phyloP scores from a whole-genome alignment of 2,329 filamentous ascomycete species.

The Colletotrichum musae region DNA sequence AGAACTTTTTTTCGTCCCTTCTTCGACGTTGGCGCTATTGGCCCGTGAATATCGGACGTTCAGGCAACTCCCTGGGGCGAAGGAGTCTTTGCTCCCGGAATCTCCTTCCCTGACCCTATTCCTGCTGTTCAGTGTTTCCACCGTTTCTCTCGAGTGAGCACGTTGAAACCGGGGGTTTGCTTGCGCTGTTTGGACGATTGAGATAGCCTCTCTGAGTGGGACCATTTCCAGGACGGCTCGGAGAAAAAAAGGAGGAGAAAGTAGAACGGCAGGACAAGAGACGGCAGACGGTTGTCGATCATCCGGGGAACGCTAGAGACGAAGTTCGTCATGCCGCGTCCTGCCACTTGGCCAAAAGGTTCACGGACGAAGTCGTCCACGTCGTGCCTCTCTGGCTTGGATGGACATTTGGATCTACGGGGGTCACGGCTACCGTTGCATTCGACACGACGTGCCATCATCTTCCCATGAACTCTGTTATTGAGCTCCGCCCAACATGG shows the following conservation, averaged over 20 bases:
- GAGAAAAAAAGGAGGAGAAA: slow-evolving; percentile 32
- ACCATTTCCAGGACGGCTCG: slow-evolving; percentile 8
- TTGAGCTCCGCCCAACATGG: slow-evolving; percentile 25
- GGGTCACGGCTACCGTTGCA: slow-evolving; percentile 18
- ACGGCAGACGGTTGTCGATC: slow-evolving; percentile 28
- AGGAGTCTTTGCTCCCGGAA: slow-evolving; percentile 15
- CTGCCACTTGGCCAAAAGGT: not conserved
- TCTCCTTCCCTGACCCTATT: slow-evolving; percentile 15
- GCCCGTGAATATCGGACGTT: slow-evolving; percentile 18
- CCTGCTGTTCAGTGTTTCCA: slow-evolving; percentile 1
- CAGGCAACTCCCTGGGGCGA: slow-evolving; percentile 20
- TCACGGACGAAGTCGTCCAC: not conserved
- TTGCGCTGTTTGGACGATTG: slow-evolving; percentile 15
- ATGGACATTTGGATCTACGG: slow-evolving; percentile 8
- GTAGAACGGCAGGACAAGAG: slow-evolving; percentile 16
- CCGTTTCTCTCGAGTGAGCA: slow-evolving; percentile 6
- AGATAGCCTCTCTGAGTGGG: slow-evolving; percentile 16
- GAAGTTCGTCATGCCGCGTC: slow-evolving; percentile 2
- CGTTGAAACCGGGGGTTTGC: not conserved
- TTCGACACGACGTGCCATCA: slow-evolving; percentile 6
- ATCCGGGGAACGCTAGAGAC: slow-evolving; percentile 9
- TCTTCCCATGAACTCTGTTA: slow-evolving; percentile 28
- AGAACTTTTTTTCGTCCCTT: slow-evolving; percentile 7
- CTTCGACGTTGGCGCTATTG: slow-evolving; percentile 27
- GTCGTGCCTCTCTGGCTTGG: not conserved